Conservation (phyloP, 768 basidiomycete species). For the Psilocybe subaeruginosa region DNA sequence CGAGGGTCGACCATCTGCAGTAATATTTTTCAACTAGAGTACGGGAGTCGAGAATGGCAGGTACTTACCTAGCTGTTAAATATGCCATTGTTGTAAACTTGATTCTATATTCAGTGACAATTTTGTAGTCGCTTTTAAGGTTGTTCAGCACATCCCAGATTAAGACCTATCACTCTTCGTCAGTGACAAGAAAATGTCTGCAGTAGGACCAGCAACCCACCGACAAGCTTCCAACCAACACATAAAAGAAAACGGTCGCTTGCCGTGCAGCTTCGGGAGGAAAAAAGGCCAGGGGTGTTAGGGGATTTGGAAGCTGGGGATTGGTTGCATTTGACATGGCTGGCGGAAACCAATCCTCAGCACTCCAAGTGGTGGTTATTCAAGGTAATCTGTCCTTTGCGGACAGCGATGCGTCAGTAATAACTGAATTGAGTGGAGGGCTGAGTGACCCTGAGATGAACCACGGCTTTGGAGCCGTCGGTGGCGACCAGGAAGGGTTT, state of each 20-base stretch:
- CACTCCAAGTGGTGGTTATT: too few relatives aligned
- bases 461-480: too few relatives aligned
- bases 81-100: slow-evolving; percentile 7
- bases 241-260: slow-evolving; percentile 5
- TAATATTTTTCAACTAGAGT: neutral
- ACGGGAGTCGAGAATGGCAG: neutral
- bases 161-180: slow-evolving; percentile 3
- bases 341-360: too few relatives aligned
- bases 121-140: slow-evolving; percentile 7
- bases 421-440: too few relatives aligned
- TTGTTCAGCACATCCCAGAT: slow-evolving; percentile 17
- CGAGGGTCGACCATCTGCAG: slow-evolving; percentile 9
- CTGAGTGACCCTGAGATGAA: too few relatives aligned
- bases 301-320: slow-evolving; percentile 11
- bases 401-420: too few relatives aligned
- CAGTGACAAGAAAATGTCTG: neutral
- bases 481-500: too few relatives aligned
- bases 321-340: neutral
- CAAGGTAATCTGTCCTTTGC: too few relatives aligned
- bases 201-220: neutral
- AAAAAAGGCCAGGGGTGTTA: slow-evolving; percentile 19
- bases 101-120: slow-evolving; percentile 5
- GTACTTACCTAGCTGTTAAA: slow-evolving; percentile 6
- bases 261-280: slow-evolving; percentile 13
- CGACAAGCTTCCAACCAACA: slow-evolving; percentile 5